These are phyloP conservation scores for Euphorbia neoarborescens DNA, from an alignment of 441 rosid species.

Conservation along the genomic window DNA sequence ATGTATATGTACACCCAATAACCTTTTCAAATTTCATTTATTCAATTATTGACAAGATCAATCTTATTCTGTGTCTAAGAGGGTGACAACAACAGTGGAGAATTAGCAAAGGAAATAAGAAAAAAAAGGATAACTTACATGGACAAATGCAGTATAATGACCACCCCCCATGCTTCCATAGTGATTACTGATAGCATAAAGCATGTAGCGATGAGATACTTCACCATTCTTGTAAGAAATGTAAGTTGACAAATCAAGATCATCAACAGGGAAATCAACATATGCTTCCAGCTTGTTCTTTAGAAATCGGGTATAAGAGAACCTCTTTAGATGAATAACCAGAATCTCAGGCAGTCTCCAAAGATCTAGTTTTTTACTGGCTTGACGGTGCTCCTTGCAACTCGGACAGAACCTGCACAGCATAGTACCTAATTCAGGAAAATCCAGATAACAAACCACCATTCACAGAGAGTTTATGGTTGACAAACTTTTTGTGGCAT, in stretches of 20 bases:
- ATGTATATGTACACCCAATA: neutral
- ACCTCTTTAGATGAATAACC: constrained; percentile 66
- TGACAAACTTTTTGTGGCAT: neutral
- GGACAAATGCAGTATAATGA: constrained; percentile 60
- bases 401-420: constrained; percentile 37
- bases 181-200: constrained; percentile 61
- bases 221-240: constrained; percentile 30
- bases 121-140: constrained; percentile 35
- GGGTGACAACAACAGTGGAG: neutral
- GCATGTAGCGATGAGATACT: constrained; percentile 30
- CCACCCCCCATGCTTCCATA: constrained; percentile 70
- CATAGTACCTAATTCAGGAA: constrained; percentile 24
- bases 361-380: constrained; percentile 60
- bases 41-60: neutral
- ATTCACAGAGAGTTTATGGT: constrained; percentile 5
- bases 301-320: constrained; percentile 41
- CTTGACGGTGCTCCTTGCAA: constrained; percentile 56
- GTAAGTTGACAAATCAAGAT: constrained; percentile 51
- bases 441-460: neutral
- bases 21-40: neutral
- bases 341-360: constrained; percentile 70
- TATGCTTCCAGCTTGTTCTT: constrained; percentile 64
- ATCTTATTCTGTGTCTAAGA: neutral
- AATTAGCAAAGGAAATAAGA: neutral
- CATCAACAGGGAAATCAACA: constrained; percentile 60